Base-by-base conservation (phyloP, 2,329 filamentous ascomycete genomes). In the Exophiala viscosa region DNA sequence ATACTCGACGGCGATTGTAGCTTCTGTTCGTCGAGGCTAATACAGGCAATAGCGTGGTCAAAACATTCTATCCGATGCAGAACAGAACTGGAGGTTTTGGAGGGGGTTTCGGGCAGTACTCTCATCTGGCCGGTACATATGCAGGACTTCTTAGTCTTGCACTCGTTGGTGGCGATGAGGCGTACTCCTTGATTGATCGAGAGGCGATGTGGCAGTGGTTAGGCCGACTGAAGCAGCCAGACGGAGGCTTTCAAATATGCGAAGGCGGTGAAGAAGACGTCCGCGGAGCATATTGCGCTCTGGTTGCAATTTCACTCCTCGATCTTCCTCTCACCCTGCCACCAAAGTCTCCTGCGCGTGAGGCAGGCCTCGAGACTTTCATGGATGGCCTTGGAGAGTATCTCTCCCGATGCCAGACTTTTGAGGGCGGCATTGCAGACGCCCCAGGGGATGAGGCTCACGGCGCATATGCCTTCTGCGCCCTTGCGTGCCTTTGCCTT, bases 391-490 rank as follows among this genome's bases (percentile, higher is more conserved):
- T 97, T 23, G 85, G 83, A 20, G 83, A 90, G 64, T 96, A 91
- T 78, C 78, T 97, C 43, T 82, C 84, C 39, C 77, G 80, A 72
- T 96, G 92, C 86, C 79, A 75, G 83, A 79, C 60, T 50, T 96
- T 87, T 70, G 93, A 99, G 74, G 93, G 93, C 59, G 93, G 93
- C 44, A 90, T 99, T 62, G 91, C 88, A 60, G 87, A 84, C 50
- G 85, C 86, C 59, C 93, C 91, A 47, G 86, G 86, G 54, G 85
- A 87, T 59, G 93, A 99, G 77, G 93, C 92, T 49, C 93, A 99
- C 72, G 93, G 93, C 56, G 93, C 90, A 59, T 99, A 97, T 73
- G 89, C 92, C 20, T 97, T 97, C 72, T 96, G 92, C 72, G 91
- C 88, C 50, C 75, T 99, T 54, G 93, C 87, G 50, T 95, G 89